These are phyloP conservation scores for Biscogniauxia sp. DNA, from an alignment of 2,329 filamentous ascomycete species.

Conservation along the genomic window DNA sequence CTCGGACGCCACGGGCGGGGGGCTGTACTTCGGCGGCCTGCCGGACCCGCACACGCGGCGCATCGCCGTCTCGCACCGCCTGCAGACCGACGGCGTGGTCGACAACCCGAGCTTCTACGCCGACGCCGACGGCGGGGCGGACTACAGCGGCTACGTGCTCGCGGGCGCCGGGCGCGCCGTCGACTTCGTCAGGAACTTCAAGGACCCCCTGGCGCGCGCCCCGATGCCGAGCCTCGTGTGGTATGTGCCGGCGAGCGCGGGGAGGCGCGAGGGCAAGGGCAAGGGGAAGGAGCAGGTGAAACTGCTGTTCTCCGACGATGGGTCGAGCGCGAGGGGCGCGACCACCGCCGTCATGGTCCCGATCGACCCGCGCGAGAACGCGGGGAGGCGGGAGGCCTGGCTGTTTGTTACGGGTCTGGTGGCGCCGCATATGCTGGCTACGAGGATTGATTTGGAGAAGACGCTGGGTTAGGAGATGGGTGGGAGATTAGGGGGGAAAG, in stretches of 20 bases:
- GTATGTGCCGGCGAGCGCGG: conserved; percentile 28
- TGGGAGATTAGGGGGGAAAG: too few species aligned
- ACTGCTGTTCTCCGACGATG: conserved; percentile 58
- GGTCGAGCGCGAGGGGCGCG: conserved; percentile 45
- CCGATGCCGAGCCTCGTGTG: conserved; percentile 44
- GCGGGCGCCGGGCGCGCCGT: conserved; percentile 44
- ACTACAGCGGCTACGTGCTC: conserved; percentile 54
- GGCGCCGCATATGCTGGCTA: conserved; percentile 47
- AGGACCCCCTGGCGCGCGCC: conserved; percentile 37
- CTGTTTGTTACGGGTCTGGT: conserved; percentile 57
- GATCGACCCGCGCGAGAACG: conserved; percentile 45
- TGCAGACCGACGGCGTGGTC: conserved; percentile 44
- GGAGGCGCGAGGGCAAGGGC: conserved; percentile 6
- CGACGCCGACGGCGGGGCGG: conserved; percentile 46
- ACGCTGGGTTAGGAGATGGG: conserved; percentile 10
- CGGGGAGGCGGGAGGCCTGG: conserved; percentile 49
- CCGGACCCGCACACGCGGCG: conserved; percentile 26
- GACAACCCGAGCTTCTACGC: conserved; percentile 60
- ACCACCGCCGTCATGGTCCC: conserved; percentile 53
- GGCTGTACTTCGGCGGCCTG: conserved; percentile 43
- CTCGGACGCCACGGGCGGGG: conserved; percentile 42
- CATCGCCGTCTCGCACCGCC: conserved; percentile 40
- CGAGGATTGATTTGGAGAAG: conserved; percentile 47
- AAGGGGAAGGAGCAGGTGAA: conserved; percentile 34
- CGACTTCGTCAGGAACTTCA: conserved; percentile 34